phyloP scores from a whole-genome alignment of 768 basidiomycete species.

The Agaricus subrufescens region DNA sequence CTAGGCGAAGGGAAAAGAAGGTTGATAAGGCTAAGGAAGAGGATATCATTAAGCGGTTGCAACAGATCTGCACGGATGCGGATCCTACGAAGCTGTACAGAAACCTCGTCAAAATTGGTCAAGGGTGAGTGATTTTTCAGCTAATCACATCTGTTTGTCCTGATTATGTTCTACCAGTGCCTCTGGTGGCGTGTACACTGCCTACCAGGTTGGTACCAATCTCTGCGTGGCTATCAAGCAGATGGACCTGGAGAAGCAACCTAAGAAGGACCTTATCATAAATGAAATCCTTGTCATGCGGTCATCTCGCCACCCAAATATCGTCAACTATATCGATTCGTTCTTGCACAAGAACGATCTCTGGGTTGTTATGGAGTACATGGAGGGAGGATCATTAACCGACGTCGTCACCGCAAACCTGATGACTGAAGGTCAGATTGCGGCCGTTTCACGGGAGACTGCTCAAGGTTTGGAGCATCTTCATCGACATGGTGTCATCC shows the following conservation, averaged over 20 bases:
- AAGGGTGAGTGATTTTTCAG: slow-evolving; percentile 62
- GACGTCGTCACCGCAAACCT: slow-evolving; percentile 94
- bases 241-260: slow-evolving; percentile 99
- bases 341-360: slow-evolving; percentile 97
- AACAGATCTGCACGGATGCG: slow-evolving; percentile 94
- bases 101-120: slow-evolving; percentile 93
- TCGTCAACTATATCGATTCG: slow-evolving; percentile 99
- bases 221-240: slow-evolving; percentile 97
- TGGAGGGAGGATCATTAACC: slow-evolving; percentile 94
- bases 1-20: slow-evolving; percentile 84
- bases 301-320: slow-evolving; percentile 93
- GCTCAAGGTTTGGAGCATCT: slow-evolving; percentile 92
- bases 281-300: slow-evolving; percentile 99
- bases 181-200: slow-evolving; percentile 96
- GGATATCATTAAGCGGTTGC: slow-evolving; percentile 87
- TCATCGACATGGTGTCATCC: slow-evolving; percentile 95
- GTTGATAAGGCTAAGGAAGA: slow-evolving; percentile 76
- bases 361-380: slow-evolving; percentile 99
- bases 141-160: slow-evolving; percentile 3
- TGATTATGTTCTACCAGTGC: slow-evolving; percentile 48
- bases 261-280: slow-evolving; percentile 99
- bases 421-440: slow-evolving; percentile 99
- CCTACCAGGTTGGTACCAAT: slow-evolving; percentile 95
- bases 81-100: slow-evolving; percentile 94
- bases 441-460: slow-evolving; percentile 91